Evolutionary conservation across 768 basidiomycete species (phyloP).

Genomic region (Boletus vermiculosoides): DNA sequence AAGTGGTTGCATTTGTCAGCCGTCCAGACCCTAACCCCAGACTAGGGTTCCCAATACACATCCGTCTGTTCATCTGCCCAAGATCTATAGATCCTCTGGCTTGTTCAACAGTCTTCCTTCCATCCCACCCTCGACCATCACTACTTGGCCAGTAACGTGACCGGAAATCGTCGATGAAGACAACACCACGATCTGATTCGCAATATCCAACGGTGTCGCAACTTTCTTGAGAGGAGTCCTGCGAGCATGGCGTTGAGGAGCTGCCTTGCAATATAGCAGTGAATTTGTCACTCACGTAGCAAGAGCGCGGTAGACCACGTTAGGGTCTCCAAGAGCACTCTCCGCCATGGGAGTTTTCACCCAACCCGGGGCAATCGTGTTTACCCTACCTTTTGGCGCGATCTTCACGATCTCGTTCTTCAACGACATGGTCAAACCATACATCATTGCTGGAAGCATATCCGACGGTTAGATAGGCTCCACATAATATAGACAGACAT

Average conservation of each 20-base stretch:
- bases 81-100: constrained; percentile 33
- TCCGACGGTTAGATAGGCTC: neutral
- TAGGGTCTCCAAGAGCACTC: constrained; percentile 53
- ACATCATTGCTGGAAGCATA: constrained; percentile 58
- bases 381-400: constrained; percentile 69
- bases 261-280: neutral
- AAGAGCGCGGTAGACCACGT: constrained; percentile 53
- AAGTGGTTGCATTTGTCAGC: constrained; percentile 22
- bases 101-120: constrained; percentile 60
- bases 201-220: constrained; percentile 60
- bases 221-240: constrained; percentile 73
- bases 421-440: constrained; percentile 62
- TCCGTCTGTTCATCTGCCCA: neutral
- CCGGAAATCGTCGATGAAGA: constrained; percentile 63
- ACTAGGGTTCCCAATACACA: neutral
- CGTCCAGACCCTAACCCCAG: constrained; percentile 23
- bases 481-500: neutral
- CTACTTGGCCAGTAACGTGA: constrained; percentile 66
- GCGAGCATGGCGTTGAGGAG: neutral
- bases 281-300: constrained; percentile 54
- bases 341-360: constrained; percentile 63
- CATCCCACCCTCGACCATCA: constrained; percentile 78
- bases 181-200: constrained; percentile 59
- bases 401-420: constrained; percentile 83
- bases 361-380: constrained; percentile 69